Base-by-base conservation (phyloP, 75 land plant species). In the Isoetes taiwanensis region DNA sequence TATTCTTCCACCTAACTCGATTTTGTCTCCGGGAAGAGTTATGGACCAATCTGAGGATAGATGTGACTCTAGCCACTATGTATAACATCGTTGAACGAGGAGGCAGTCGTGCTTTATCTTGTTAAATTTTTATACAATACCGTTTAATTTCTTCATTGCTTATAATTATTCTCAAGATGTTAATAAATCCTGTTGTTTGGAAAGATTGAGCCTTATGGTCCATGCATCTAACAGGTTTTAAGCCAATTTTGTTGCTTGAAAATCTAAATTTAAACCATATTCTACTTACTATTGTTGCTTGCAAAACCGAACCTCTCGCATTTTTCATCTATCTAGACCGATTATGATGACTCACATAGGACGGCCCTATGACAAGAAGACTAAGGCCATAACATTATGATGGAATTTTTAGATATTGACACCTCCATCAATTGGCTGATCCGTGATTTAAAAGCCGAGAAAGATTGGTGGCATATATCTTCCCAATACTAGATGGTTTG, bases 21-120 rank as follows among this genome's bases (percentile, higher is more conserved):
- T n/a, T n/a, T n/a, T 48, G 23, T 16, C n/a, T 56, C 17, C 77
- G 72, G 77, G 77, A 3, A 74, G 65, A 59, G 62, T 74, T 24
- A 32, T 40, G 56, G 77, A 74, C 55, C 77, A 74, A 54, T 74
- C 71, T 41, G n/a, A 31, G 77, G 32, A 74, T 74, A 17, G 77
- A 74, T 59, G 77, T 74, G 21, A 74, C 77, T 29, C 39, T 74
- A 9, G 76, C 77, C 38, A 74, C 77, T 32, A 74, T 74, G 77
- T 74, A 74, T 59, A 74, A 74, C 63, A 74, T 74, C 32, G 76
- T 74, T 19, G 77, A 74, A 46, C 77, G 77, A 21, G 77, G 77
- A 1, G 77, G 77, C 8, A 72, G 77, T 75, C n/a, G n/a, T n/a
- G n/a, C n/a, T n/a, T n/a, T n/a, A n/a, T n/a, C n/a, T n/a, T n/a